Percentiles rank a stretch among this genome's conserved stretches.
Conservation (phyloP, 352 stramenopile species). For the Saprolegnia parasitica region DNA sequence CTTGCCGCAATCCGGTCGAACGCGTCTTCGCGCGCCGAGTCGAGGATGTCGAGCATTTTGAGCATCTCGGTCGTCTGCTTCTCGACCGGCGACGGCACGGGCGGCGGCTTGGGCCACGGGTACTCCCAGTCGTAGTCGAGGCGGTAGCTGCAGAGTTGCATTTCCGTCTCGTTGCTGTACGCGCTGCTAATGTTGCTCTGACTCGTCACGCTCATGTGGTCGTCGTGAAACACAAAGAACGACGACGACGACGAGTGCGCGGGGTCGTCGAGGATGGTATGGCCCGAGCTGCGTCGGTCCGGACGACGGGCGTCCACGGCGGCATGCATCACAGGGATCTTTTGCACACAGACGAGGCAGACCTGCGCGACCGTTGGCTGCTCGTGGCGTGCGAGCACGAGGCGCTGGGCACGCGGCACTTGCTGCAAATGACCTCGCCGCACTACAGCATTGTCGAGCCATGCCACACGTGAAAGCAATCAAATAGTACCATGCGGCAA, state of each 20-base stretch:
- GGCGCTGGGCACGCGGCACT: slow-evolving; percentile 46
- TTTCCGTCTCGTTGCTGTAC: slow-evolving; percentile 46
- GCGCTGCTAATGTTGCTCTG: neutral
- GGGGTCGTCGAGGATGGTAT: neutral
- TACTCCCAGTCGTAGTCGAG: slow-evolving; percentile 82
- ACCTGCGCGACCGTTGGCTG: slow-evolving; percentile 8
- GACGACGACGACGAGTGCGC: slow-evolving; percentile 4
- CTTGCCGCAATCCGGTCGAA: slow-evolving; percentile 84
- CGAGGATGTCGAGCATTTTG: slow-evolving; percentile 48
- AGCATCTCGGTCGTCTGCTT: slow-evolving; percentile 46
- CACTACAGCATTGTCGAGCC: slow-evolving; percentile 52
- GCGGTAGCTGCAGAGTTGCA: slow-evolving; percentile 42
- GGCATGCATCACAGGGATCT: slow-evolving; percentile 1
- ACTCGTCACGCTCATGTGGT: slow-evolving; percentile 5
- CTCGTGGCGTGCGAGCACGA: neutral
- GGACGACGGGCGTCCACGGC: neutral
- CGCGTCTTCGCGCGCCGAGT: slow-evolving; percentile 52
- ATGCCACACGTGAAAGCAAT: no score
- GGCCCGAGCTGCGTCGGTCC: neutral
- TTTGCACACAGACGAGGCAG: slow-evolving; percentile 25
- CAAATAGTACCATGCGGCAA: slow-evolving; percentile 24
- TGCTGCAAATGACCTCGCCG: slow-evolving; percentile 64
- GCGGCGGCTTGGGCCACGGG: slow-evolving; percentile 67
- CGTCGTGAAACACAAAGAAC: neutral
- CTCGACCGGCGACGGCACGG: slow-evolving; percentile 54